Conservation (phyloP, 495 filamentous ascomycete species). For the Aspergillus conjunctus region DNA sequence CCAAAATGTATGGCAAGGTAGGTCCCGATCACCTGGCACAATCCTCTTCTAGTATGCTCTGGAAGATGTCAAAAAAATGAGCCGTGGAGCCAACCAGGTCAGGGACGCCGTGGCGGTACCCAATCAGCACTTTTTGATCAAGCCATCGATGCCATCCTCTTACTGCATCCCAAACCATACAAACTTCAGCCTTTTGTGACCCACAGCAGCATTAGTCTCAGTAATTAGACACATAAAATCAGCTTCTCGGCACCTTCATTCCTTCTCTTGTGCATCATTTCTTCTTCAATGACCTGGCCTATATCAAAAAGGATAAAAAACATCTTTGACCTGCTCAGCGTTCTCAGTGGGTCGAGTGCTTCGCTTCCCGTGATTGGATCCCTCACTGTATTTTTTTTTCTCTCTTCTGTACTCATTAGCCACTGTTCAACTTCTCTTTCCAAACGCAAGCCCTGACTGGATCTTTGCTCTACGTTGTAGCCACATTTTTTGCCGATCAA, state of each 20-base stretch:
- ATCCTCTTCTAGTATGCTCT: not conserved
- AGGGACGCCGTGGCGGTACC: constrained; percentile 8
- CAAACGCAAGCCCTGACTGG: not conserved
- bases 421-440: not conserved
- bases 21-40: not conserved
- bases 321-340: no score
- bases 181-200: constrained; percentile 2
- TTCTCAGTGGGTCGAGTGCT: no score
- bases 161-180: not conserved
- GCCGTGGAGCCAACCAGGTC: constrained; percentile 18
- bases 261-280: not conserved
- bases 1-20: not conserved
- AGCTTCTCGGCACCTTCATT: not conserved
- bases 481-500: constrained; percentile 1
- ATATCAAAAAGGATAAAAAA: no score
- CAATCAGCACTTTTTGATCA: constrained; percentile 13
- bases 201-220: not conserved
- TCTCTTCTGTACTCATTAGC: no score
- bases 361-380: no score
- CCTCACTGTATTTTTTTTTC: no score
- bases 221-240: not conserved
- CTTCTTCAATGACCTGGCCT: not conserved
- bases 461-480: not conserved
- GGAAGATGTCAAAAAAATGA: constrained; percentile 17
- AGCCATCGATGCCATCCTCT: constrained; percentile 23